phyloP scores from a whole-genome alignment of 331 rosid genomes.

The Arachis monticola region DNA sequence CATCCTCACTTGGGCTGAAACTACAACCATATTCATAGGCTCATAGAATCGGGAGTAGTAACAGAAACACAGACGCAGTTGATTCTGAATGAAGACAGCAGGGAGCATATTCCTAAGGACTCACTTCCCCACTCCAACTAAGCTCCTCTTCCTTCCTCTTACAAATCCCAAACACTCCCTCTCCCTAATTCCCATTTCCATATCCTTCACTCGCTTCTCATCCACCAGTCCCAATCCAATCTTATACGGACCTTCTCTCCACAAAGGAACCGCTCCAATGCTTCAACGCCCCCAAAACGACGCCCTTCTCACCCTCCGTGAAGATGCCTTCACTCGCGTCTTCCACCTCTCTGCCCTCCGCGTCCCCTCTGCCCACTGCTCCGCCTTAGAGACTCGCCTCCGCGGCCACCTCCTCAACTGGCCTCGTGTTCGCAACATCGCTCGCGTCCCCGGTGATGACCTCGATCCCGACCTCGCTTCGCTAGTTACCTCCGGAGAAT shows the following conservation, averaged over 20 bases:
- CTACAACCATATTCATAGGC: no score
- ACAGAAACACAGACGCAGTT: no score
- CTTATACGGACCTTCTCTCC: constrained; percentile 81
- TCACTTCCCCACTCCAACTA: constrained; percentile 41
- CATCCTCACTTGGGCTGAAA: no score
- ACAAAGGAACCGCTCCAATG: constrained; percentile 51
- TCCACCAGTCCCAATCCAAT: not conserved
- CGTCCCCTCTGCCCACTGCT: constrained; percentile 75
- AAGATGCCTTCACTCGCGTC: constrained; percentile 63
- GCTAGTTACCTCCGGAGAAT: constrained; percentile 33
- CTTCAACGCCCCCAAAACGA: constrained; percentile 40
- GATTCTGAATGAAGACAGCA: constrained; percentile 11
- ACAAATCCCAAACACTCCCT: constrained; percentile 21
- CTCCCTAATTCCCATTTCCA: constrained; percentile 17
- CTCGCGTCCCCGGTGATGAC: constrained; percentile 89
- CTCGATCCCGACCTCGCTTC: constrained; percentile 48
- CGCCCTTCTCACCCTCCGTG: constrained; percentile 35
- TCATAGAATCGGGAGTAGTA: no score
- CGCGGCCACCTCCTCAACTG: constrained; percentile 95
- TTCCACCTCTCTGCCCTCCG: constrained; percentile 80
- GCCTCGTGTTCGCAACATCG: constrained; percentile 93
- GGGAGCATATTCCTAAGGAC: constrained; percentile 55
- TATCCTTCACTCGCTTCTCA: not conserved
- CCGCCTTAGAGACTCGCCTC: constrained; percentile 70
- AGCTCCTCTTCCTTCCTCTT: constrained; percentile 32